Percentiles rank a stretch among this genome's conserved stretches.
Conservation (phyloP, 164 flowering plant species). For the Nymphaea thermarum region DNA sequence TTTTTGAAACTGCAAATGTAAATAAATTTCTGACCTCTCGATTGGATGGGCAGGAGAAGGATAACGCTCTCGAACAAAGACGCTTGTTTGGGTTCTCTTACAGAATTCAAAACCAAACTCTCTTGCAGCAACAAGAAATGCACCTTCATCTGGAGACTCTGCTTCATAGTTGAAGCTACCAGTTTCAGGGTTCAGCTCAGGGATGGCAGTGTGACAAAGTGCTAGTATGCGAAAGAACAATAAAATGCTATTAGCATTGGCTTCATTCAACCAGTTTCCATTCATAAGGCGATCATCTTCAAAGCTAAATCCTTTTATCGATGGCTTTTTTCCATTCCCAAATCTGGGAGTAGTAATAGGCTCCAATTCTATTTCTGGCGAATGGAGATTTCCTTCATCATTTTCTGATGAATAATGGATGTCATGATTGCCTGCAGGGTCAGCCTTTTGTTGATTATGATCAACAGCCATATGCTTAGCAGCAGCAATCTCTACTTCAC, state of each 20-base stretch:
- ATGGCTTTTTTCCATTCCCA: constrained; percentile 16
- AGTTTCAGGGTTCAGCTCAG: constrained; percentile 76
- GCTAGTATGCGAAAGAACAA: constrained; percentile 52
- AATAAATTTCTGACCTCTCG: constrained; percentile 47
- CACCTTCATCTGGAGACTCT: constrained; percentile 97
- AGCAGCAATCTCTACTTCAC: constrained; percentile 66
- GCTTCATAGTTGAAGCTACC: constrained; percentile 71
- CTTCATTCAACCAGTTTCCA: constrained; percentile 68
- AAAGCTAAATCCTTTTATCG: constrained; percentile 61
- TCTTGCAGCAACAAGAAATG: constrained; percentile 96
- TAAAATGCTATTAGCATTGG: constrained; percentile 38
- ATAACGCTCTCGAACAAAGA: constrained; percentile 62
- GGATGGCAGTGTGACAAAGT: constrained; percentile 81
- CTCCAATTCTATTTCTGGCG: constrained; percentile 60
- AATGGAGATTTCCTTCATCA: constrained; percentile 18
- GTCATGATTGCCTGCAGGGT: constrained; percentile 1
- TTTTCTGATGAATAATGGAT: constrained; percentile 14
- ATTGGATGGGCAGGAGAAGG: constrained; percentile 31
- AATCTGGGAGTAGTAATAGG: constrained; percentile 30
- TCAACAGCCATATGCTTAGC: constrained; percentile 29
- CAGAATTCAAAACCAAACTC: constrained; percentile 96
- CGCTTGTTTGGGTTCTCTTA: constrained; percentile 77
- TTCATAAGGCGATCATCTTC: constrained; percentile 54
- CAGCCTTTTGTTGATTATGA: constrained; percentile 7
- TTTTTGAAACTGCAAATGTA: background rate